phyloP scores from a whole-genome alignment of 352 stramenopile species.

The Phytophthora pisi region DNA sequence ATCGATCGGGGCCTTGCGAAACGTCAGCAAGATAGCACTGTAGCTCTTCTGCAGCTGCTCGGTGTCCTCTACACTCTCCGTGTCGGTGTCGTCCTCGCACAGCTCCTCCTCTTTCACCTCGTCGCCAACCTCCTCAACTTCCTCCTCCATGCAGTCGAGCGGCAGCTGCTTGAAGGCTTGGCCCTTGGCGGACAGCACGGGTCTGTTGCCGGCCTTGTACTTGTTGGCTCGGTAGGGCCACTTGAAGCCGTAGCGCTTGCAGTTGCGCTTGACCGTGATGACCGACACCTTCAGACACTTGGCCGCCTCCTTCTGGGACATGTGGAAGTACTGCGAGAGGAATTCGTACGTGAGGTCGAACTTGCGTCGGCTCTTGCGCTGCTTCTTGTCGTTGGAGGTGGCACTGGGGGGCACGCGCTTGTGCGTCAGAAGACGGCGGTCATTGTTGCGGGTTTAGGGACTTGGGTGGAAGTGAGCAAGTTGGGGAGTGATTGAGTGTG shows the following conservation, averaged over 20 bases:
- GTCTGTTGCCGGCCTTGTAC: conserved; percentile 41
- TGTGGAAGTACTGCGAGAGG: conserved; percentile 61
- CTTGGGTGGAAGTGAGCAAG: neutral
- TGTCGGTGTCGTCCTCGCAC: neutral
- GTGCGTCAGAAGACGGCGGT: conserved; percentile 18
- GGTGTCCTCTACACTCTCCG: neutral
- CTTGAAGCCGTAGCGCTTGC: conserved; percentile 56
- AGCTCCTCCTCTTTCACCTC: neutral
- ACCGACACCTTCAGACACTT: conserved; percentile 56
- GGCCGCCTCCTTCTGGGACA: conserved; percentile 57
- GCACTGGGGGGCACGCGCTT: neutral
- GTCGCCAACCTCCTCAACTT: no score
- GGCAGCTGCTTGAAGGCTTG: conserved; percentile 46
- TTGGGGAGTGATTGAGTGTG: neutral
- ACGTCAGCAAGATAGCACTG: neutral
- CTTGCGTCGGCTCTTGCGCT: conserved; percentile 52
- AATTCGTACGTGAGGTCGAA: conserved; percentile 60
- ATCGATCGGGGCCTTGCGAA: neutral
- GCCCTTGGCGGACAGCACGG: conserved; percentile 27
- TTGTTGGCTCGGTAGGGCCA: conserved; percentile 64
- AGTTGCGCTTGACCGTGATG: conserved; percentile 68
- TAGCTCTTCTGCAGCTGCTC: neutral
- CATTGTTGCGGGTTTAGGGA: neutral
- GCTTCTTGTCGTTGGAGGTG: neutral
- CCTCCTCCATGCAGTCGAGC: conserved; percentile 38